Conservation (phyloP, 2,329 filamentous ascomycete species). For the Diaporthe vexans region DNA sequence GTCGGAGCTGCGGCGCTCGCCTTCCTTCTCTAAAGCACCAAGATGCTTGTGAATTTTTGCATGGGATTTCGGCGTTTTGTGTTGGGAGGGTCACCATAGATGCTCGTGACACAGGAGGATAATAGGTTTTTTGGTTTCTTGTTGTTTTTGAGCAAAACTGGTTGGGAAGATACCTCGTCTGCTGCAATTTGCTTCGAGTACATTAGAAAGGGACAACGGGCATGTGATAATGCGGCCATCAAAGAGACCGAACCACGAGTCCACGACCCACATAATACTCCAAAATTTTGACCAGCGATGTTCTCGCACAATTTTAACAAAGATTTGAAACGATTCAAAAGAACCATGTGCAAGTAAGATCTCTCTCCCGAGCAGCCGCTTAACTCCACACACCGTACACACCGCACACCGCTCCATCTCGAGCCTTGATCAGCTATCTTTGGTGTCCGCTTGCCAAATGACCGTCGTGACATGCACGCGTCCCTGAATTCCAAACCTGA, state of each 20-base stretch:
- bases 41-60: neutral
- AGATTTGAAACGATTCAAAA: neutral
- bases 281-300: slow-evolving; percentile 6
- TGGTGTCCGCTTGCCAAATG: too few species aligned
- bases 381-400: neutral
- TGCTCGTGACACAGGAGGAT: neutral
- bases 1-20: slow-evolving; percentile 33
- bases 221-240: neutral
- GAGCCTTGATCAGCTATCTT: too few species aligned
- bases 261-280: neutral
- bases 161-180: slow-evolving; percentile 33
- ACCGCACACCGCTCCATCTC: neutral
- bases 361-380: too few species aligned
- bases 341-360: neutral
- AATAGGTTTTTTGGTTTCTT: neutral
- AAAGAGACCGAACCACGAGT: too few species aligned
- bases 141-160: neutral
- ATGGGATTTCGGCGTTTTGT: slow-evolving; percentile 19
- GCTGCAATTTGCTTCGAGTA: slow-evolving; percentile 28
- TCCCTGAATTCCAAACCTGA: neutral
- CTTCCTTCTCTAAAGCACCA: slow-evolving; percentile 29
- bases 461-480: neutral
- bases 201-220: neutral
- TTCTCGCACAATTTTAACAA: neutral
- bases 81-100: neutral